Percentiles rank a stretch among this genome's conserved stretches.
phyloP scores from a whole-genome alignment of 139 green algal genomes.

The Coelastrella sp. region DNA sequence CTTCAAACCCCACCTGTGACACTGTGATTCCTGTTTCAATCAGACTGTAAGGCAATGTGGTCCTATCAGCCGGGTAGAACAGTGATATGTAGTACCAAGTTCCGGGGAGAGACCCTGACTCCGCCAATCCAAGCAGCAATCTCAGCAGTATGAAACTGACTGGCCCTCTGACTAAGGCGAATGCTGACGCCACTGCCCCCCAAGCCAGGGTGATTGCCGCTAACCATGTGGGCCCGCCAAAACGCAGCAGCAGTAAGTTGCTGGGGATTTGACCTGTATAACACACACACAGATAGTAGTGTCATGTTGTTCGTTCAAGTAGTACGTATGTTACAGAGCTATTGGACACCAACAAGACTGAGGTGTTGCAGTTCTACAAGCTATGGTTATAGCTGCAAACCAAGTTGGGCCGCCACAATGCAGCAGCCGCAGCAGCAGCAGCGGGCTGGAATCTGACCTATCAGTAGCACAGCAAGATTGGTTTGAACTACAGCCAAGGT shows the following conservation, averaged over 20 bases:
- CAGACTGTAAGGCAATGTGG: conserved; percentile 45
- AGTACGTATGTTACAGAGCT: no score
- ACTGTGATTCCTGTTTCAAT: conserved; percentile 52
- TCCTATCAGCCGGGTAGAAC: conserved; percentile 44
- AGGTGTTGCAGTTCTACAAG: no score
- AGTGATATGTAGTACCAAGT: conserved; percentile 50
- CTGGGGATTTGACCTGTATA: conserved; percentile 66
- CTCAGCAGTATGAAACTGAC: conserved; percentile 54
- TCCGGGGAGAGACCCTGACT: conserved; percentile 69
- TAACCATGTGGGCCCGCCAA: conserved; percentile 71
- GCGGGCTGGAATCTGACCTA: no score
- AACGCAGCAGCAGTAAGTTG: conserved; percentile 57
- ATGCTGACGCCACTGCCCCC: conserved; percentile 66
- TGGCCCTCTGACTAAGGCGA: conserved; percentile 52
- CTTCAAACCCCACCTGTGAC: conserved; percentile 50
- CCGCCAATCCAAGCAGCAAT: conserved; percentile 39
- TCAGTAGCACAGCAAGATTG: no score
- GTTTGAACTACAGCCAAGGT: no score
- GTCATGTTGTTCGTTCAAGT: no score
- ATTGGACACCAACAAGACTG: no score
- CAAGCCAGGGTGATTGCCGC: conserved; percentile 63
- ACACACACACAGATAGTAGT: no score
- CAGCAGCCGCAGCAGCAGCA: no score
- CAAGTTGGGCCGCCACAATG: no score
- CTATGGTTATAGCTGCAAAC: no score